Percentiles rank a stretch among this genome's conserved stretches.
These are phyloP conservation scores for Vitis rupestris DNA, from an alignment of 164 flowering plant species.

Conservation along the genomic window DNA sequence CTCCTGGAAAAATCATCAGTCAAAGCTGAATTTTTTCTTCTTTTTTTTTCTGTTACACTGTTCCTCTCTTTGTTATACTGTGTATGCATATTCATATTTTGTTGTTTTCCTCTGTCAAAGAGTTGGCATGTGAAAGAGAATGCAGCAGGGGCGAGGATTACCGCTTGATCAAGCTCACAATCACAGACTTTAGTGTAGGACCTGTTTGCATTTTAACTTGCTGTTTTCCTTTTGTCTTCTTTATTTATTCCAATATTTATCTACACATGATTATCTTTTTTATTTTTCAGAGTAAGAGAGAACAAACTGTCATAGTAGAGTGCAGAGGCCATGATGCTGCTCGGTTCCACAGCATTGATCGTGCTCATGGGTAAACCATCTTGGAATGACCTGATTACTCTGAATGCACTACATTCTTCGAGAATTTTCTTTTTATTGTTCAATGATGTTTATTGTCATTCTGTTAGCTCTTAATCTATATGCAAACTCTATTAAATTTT, in stretches of 20 bases:
- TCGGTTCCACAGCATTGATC: constrained; percentile 62
- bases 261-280: neutral
- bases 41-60: neutral
- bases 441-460: too few relatives aligned
- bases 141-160: constrained; percentile 99
- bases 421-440: too few relatives aligned
- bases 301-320: constrained; percentile 69
- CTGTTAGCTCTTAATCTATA: too few relatives aligned
- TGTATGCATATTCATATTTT: neutral
- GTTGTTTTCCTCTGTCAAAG: constrained; percentile 24
- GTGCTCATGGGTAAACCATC: constrained; percentile 88
- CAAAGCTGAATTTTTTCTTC: neutral
- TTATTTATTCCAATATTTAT: neutral
- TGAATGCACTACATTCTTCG: neutral
- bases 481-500: too few relatives aligned
- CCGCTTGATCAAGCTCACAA: constrained; percentile 84
- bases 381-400: neutral
- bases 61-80: neutral
- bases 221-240: neutral
- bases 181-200: constrained; percentile 71
- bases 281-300: constrained; percentile 57
- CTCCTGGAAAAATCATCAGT: too few relatives aligned
- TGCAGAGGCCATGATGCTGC: constrained; percentile 99
- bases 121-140: constrained; percentile 87
- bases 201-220: neutral